Base-by-base conservation (phyloP, 176 grass and related monocot species). In the Puccinellia tenuiflora region DNA sequence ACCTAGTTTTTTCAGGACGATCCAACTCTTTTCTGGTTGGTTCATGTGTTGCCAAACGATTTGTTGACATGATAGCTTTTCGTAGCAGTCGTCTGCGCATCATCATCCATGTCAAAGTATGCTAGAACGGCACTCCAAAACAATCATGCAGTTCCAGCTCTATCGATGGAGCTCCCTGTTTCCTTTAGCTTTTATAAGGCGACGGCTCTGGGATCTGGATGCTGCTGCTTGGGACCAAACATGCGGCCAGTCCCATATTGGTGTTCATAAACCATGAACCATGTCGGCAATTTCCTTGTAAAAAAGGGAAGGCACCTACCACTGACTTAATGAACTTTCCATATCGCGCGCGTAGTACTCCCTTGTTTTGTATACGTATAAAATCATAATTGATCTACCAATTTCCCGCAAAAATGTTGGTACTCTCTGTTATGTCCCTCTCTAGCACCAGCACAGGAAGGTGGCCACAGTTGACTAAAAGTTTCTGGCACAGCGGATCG, bases 131-230 rank as follows among this genome's bases (percentile, higher is more conserved):
- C n/a, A n/a, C n/a, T n/a, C n/a, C n/a, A n/a, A 34, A 34, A 34
- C 33, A 34, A 34, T 34, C 33, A 34, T 34, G 3, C 33, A 34
- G 33, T 34, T 34, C 33, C 33, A 34, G 33, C 33, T 34, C 33
- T 34, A 34, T 34, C 4, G 33, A 34, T 34, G 33, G 33, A 34
- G 33, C 33, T 34, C 33, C 33, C 33, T 4, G 33, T 34, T 4
- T 34, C 4, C 33, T 34, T 34, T 28, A 77, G 69, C 82, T 85
- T 88, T 88, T 81, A 62, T 76, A 62, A 68, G 65, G 76, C 33
- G 82, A 68, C n/a, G 82, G 75, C 82, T 85, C 83, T 85, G 81
- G 81, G 75, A 80, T 76, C 87, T 75, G 81, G 81, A 88, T 39
- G 56, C 50, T 73, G 59, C 60, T 34, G 33, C 33, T 34, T 34